These are phyloP conservation scores for Pseudozyma pruni DNA, from an alignment of 1,284 basidiomycete genomes.

Conservation along the genomic window DNA sequence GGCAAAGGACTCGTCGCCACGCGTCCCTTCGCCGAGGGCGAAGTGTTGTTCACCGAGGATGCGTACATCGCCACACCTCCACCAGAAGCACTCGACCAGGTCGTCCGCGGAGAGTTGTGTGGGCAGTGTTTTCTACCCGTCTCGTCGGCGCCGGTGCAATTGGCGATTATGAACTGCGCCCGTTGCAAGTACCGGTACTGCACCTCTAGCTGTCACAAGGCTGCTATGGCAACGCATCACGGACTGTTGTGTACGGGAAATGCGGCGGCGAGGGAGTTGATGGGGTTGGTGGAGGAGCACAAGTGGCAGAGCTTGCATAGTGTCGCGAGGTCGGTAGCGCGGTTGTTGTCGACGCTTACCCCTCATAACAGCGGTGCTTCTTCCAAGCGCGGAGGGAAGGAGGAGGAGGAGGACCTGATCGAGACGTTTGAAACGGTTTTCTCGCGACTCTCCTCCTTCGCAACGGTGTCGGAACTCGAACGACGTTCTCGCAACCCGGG, in stretches of 20 bases:
- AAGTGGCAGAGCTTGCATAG: slow-evolving; percentile 43
- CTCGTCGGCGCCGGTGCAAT: slow-evolving; percentile 56
- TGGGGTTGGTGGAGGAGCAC: slow-evolving; percentile 55
- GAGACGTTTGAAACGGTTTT: slow-evolving; percentile 34
- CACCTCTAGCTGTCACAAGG: slow-evolving; percentile 77
- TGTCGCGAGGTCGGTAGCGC: slow-evolving; percentile 23
- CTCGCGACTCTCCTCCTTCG: slow-evolving; percentile 50
- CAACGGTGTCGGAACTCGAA: slow-evolving; percentile 59
- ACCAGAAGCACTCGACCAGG: slow-evolving; percentile 39
- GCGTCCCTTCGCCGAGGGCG: slow-evolving; percentile 76
- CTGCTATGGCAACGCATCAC: slow-evolving; percentile 74
- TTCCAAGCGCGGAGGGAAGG: not conserved
- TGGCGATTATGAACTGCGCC: slow-evolving; percentile 62
- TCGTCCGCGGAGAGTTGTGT: slow-evolving; percentile 51
- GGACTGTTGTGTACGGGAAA: slow-evolving; percentile 81
- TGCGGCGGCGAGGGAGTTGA: slow-evolving; percentile 72
- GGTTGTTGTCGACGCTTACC: slow-evolving; percentile 24
- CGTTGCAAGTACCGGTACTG: slow-evolving; percentile 76
- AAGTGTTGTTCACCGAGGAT: slow-evolving; percentile 81
- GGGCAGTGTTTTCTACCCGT: slow-evolving; percentile 59
- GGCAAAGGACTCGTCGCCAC: slow-evolving; percentile 85
- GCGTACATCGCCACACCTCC: slow-evolving; percentile 68
- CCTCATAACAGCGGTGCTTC: not conserved
- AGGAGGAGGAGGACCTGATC: slow-evolving; percentile 3
- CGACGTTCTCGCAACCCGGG: slow-evolving; percentile 58